Percentiles rank a stretch among this genome's conserved stretches.
Conservation (phyloP, 108 stramenopile genomes). For the Pinguiococcus pyrenoidosus region DNA sequence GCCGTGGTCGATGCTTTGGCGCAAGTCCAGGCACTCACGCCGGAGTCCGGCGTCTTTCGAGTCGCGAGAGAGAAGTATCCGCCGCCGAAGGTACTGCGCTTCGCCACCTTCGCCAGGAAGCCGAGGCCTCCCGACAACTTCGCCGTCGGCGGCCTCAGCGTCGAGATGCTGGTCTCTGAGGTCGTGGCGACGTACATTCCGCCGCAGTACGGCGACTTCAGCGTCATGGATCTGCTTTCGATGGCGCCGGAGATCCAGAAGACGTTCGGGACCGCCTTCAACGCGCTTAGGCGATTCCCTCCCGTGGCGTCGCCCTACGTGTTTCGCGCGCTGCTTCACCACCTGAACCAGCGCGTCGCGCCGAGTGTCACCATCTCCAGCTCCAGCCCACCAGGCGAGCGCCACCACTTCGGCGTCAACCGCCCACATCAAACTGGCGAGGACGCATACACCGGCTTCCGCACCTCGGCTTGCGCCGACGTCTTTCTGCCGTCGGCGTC, state of each 20-base stretch:
- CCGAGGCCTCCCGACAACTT: slow-evolving; percentile 31
- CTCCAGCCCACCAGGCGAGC: no score
- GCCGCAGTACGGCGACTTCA: slow-evolving; percentile 51
- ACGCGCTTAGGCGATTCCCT: background rate
- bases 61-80: slow-evolving; percentile 35
- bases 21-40: slow-evolving; percentile 17
- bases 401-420: slow-evolving; percentile 32
- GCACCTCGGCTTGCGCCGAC: slow-evolving; percentile 33
- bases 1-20: background rate
- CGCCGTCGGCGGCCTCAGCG: slow-evolving; percentile 41
- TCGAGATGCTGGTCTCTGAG: slow-evolving; percentile 33
- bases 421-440: slow-evolving; percentile 46
- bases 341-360: slow-evolving; percentile 24
- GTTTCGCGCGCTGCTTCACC: slow-evolving; percentile 26
- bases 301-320: slow-evolving; percentile 14
- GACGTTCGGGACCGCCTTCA: slow-evolving; percentile 4
- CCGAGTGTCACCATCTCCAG: slow-evolving; percentile 27
- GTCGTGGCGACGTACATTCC: slow-evolving; percentile 41
- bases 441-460: slow-evolving; percentile 42
- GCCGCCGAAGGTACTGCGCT: slow-evolving; percentile 33
- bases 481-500: background rate
- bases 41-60: slow-evolving; percentile 16
- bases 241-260: slow-evolving; percentile 31
- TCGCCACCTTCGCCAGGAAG: slow-evolving; percentile 42
- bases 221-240: slow-evolving; percentile 28